Base-by-base conservation (phyloP, 352 stramenopile species). In the Peronospora tabacina region DNA sequence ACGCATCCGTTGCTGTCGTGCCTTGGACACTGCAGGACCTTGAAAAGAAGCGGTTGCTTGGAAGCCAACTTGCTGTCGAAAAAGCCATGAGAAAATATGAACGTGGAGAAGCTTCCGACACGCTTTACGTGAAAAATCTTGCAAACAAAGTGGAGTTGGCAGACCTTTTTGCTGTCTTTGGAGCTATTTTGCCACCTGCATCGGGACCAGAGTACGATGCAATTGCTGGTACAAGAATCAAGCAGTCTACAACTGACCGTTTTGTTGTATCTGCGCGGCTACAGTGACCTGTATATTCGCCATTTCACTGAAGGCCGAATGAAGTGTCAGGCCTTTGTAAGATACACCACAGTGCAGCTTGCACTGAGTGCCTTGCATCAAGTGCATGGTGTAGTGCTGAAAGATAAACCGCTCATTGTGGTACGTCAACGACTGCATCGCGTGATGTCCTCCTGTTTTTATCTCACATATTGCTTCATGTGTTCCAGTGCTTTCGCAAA, bases 321-420 rank as follows among this genome's bases (percentile, higher is more conserved):
- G 75, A 90, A 90, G 39, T 87, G 76, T 24, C 85, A 95, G 44
- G 82, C 81, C 7, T 95, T 95, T 42, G 62, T 94, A 20, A 77
- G 68, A 41, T 93, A 80, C 46, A 63, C 75, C 22, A 77, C 45
- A 1, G 42, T 67, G 15, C 62, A 80, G 8, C 29, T 84, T 12
- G 85, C 85, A 2, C 55, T 45, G 16, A 39, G 33, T 13, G 75
- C 82, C 15, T 68, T 93, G 9, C 37, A 79, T 4, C 52, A 68
- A 7, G 63, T 80, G 7, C 83, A 95, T 49, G 85, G 85, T 6
- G 67, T 89, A 12, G 47, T 90, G 7, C 17, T 94, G 2, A 70
- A 89, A 22, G 69, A 67, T 26, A 95, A 93, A 53, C 82, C 82
- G 15, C 46, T 93, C 2, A 63, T 95, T 52, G 74, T 93, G 60